Evolutionary conservation across 805 yeast genomes (phyloP).

Genomic region (Barnettozyma populi): DNA sequence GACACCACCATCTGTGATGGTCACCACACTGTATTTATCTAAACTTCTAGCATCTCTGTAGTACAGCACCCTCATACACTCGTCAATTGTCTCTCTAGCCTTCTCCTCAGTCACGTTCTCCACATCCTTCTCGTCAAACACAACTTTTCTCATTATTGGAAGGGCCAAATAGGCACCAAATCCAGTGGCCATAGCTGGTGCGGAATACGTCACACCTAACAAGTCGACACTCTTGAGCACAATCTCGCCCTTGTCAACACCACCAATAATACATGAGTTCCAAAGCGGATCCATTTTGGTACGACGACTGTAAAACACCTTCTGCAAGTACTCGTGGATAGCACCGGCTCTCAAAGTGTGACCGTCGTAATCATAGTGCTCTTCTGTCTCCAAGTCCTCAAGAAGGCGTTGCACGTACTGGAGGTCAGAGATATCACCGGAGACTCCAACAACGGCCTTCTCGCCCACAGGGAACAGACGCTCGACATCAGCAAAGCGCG

Average conservation of each 20-base stretch:
- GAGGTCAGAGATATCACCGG: slow-evolving; percentile 93
- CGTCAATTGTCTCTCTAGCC: slow-evolving; percentile 71
- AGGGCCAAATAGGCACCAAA: slow-evolving; percentile 93
- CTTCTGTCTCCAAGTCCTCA: slow-evolving; percentile 74
- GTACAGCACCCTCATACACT: slow-evolving; percentile 89
- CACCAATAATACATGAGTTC: slow-evolving; percentile 92
- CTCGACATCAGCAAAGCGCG: slow-evolving; percentile 80
- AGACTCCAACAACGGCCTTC: slow-evolving; percentile 83
- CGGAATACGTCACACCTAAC: slow-evolving; percentile 82
- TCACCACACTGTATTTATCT: slow-evolving; percentile 78
- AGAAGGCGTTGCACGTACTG: slow-evolving; percentile 73
- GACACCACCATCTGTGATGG: slow-evolving; percentile 60
- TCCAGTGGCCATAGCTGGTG: slow-evolving; percentile 92
- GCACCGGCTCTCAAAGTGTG: slow-evolving; percentile 75
- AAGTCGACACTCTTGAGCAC: slow-evolving; percentile 84
- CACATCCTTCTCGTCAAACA: slow-evolving; percentile 74
- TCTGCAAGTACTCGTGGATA: slow-evolving; percentile 80
- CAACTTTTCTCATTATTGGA: slow-evolving; percentile 82
- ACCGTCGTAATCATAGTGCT: slow-evolving; percentile 69
- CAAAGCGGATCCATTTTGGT: slow-evolving; percentile 93
- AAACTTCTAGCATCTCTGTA: slow-evolving; percentile 95
- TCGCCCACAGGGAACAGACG: slow-evolving; percentile 80
- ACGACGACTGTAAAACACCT: slow-evolving; percentile 82
- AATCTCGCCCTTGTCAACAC: slow-evolving; percentile 68
- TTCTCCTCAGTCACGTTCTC: slow-evolving; percentile 61